phyloP scores from a whole-genome alignment of 108 stramenopile genomes.

The Epithemia pelagica region DNA sequence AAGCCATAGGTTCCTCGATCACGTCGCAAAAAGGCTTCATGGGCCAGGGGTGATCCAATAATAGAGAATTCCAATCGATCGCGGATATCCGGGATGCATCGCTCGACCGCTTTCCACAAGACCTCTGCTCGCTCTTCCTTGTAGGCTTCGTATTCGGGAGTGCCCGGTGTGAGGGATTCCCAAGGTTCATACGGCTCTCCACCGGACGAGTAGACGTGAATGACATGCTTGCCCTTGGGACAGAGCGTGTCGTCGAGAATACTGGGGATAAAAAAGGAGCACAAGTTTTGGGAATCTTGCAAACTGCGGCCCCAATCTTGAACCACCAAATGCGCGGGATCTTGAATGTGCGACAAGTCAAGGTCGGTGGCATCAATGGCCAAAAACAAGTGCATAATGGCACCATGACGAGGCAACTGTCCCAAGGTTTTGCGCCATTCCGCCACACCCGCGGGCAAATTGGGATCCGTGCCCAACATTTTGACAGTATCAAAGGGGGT shows the following conservation, averaged over 20 bases:
- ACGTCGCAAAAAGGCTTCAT: constrained; percentile 90
- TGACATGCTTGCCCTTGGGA: constrained; percentile 90
- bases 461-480: constrained; percentile 43
- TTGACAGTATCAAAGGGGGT: constrained; percentile 93
- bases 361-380: constrained; percentile 77
- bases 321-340: constrained; percentile 87
- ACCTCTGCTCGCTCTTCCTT: constrained; percentile 86
- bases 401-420: constrained; percentile 81
- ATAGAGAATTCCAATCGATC: constrained; percentile 86
- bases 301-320: constrained; percentile 86
- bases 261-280: constrained; percentile 84
- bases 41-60: constrained; percentile 88
- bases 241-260: constrained; percentile 86
- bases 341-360: constrained; percentile 79
- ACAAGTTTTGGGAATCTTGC: constrained; percentile 89
- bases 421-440: constrained; percentile 72
- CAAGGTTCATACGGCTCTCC: constrained; percentile 94
- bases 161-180: constrained; percentile 83
- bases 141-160: constrained; percentile 87
- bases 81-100: constrained; percentile 89
- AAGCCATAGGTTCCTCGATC: constrained; percentile 89
- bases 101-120: constrained; percentile 86
- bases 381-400: constrained; percentile 82
- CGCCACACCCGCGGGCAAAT: constrained; percentile 48
- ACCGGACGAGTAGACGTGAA: constrained; percentile 91